Base-by-base conservation (phyloP, 1,284 basidiomycete genomes). In the Fomitopsis pinicola region DNA sequence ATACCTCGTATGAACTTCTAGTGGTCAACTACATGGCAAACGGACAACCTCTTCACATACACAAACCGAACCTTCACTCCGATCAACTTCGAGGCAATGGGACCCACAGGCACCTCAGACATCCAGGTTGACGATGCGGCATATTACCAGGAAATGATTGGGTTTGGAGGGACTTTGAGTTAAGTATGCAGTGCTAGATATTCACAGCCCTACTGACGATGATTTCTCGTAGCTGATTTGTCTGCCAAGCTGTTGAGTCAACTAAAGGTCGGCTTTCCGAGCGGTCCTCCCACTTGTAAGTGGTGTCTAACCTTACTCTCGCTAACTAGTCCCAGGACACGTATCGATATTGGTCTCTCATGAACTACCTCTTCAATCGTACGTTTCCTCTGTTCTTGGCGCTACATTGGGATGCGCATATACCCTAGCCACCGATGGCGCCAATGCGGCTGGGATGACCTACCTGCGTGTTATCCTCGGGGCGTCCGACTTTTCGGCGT, bases 391-490 rank as follows among this genome's bases (percentile, higher is more conserved):
- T 26, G 22, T 12, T 14, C 7, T 7, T 33, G 7, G 30, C 30
- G 7, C n/a, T n/a, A n/a, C n/a, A 14, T 26, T 26, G 1, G 64
- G 75, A 52, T 35, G 19, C 12, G 9, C 22, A 40, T 30, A 9
- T 42, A 35, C 17, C 15, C 10, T 57, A 83, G 82, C 77, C 33
- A 78, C 77, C 8, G 80, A 84, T 65, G 76, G 75, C 5, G 72
- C 75, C 35, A 68, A 77, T 56, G 75, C 76, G n/a, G 80, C 82
- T 5, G 82, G 82, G 2, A 71, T 84, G 22, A 76, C 79, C 8
- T 80, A 80, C 65, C 69, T 84, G 46, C 78, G 82, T 15, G 75
- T 83, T 17, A 77, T 80, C 0, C 75, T 84, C 15, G 82, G 82
- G 40, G 80, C 82, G 8, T 73, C 79, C 19, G 82, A 84, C 68